phyloP scores from a whole-genome alignment of 2,329 filamentous ascomycete species.

The Fonsecaea pedrosoi region DNA sequence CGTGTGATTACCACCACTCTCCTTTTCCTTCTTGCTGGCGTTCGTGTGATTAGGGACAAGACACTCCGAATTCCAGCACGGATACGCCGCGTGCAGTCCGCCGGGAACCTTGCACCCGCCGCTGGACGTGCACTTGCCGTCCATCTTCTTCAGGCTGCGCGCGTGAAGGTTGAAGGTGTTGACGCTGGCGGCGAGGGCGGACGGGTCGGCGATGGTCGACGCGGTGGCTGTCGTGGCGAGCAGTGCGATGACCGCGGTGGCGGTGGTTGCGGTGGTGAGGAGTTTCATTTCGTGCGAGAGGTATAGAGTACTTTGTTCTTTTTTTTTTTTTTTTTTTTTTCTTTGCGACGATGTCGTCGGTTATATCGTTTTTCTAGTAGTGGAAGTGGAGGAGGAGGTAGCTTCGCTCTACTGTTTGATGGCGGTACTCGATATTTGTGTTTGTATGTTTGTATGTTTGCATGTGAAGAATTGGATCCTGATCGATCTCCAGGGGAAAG shows the following conservation, averaged over 20 bases:
- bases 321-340: neutral
- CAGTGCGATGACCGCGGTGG: neutral
- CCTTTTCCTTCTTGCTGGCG: too few species aligned
- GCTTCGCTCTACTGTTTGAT: too few species aligned
- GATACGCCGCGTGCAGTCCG: slow-evolving; percentile 5
- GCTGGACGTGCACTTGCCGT: slow-evolving; percentile 2
- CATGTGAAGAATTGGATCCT: too few species aligned
- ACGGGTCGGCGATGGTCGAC: neutral
- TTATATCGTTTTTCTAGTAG: too few species aligned
- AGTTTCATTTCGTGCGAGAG: neutral
- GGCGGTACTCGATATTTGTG: too few species aligned
- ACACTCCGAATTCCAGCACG: slow-evolving; percentile 6
- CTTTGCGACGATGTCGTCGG: neutral
- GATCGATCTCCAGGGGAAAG: too few species aligned
- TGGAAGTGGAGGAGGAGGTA: too few species aligned
- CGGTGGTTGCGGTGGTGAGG: neutral
- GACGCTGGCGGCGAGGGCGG: neutral
- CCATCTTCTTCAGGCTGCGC: slow-evolving; percentile 11
- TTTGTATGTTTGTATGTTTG: too few species aligned
- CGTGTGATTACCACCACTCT: too few species aligned
- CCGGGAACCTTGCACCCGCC: slow-evolving; percentile 13
- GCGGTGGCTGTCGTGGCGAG: neutral
- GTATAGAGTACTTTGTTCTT: neutral
- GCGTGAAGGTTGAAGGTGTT: neutral
- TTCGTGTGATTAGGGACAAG: too few species aligned